Percentiles rank a stretch among this genome's conserved stretches.
phyloP scores from a whole-genome alignment of 345 rosid genomes.

The Hypericum perforatum region DNA sequence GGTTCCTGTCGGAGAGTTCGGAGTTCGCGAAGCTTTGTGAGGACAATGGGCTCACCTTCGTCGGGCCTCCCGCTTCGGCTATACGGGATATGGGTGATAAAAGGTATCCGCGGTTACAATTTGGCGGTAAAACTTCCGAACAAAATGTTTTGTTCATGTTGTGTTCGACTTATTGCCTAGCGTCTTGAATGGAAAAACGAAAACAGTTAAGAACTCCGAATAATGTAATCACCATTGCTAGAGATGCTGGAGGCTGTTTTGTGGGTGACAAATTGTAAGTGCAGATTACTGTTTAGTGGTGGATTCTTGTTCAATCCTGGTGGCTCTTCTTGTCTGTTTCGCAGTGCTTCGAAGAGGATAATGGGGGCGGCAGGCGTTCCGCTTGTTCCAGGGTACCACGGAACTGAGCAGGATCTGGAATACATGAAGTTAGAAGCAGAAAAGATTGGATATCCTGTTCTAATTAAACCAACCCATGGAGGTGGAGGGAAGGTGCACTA shows the following conservation, averaged over 20 bases:
- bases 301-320: not conserved
- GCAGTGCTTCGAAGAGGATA: slow-evolving; percentile 87
- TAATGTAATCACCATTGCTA: not conserved
- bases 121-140: no score
- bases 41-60: slow-evolving; percentile 62
- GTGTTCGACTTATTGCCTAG: not conserved
- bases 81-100: slow-evolving; percentile 95
- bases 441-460: slow-evolving; percentile 73
- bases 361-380: slow-evolving; percentile 99
- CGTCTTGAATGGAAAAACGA: no score
- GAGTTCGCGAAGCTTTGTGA: slow-evolving; percentile 77
- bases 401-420: slow-evolving; percentile 71
- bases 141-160: not conserved
- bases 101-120: slow-evolving; percentile 34
- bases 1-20: slow-evolving; percentile 82
- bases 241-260: no score
- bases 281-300: not conserved
- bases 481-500: slow-evolving; percentile 82
- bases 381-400: slow-evolving; percentile 92
- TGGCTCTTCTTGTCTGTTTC: slow-evolving; percentile 12
- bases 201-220: no score
- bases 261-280: not conserved
- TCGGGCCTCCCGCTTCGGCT: slow-evolving; percentile 94
- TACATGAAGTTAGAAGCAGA: slow-evolving; percentile 78
- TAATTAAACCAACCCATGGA: slow-evolving; percentile 94